Percentiles rank a stretch among this genome's conserved stretches.
Evolutionary conservation across 2,329 filamentous ascomycete genomes (phyloP).

Genomic region (Epichloe sp.): DNA sequence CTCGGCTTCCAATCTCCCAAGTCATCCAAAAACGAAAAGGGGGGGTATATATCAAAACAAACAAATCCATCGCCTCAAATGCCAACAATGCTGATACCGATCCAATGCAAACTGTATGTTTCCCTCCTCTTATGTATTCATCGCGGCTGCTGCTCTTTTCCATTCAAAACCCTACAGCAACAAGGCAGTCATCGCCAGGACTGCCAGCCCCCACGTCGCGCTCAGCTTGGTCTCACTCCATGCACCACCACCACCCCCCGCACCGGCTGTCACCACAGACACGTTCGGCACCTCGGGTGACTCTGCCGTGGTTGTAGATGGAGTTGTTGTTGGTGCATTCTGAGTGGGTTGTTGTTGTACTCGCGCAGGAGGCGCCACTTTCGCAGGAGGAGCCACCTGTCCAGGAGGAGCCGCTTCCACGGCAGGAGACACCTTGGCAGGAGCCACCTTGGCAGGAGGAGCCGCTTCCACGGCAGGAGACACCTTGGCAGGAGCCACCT

Average conservation of each 20-base stretch:
- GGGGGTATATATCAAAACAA: too few species aligned
- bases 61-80: too few species aligned
- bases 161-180: background rate
- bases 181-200: background rate
- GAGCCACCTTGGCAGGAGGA: background rate
- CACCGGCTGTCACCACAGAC: constrained; percentile 2
- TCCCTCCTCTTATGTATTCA: too few species aligned
- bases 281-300: background rate
- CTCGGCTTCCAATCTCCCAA: too few species aligned
- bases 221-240: background rate
- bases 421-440: background rate
- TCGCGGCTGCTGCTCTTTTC: too few species aligned
- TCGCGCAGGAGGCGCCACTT: background rate
- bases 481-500: background rate
- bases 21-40: too few species aligned
- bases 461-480: too few species aligned
- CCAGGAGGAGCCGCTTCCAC: too few species aligned
- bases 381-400: too few species aligned
- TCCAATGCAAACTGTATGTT: background rate
- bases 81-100: too few species aligned
- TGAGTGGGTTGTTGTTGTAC: background rate
- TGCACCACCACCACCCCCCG: background rate
- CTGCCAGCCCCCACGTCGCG: background rate
- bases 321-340: background rate
- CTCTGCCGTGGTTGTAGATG: too few species aligned